phyloP scores from a whole-genome alignment of 257 asterid species.

The Nicotiana knightiana region DNA sequence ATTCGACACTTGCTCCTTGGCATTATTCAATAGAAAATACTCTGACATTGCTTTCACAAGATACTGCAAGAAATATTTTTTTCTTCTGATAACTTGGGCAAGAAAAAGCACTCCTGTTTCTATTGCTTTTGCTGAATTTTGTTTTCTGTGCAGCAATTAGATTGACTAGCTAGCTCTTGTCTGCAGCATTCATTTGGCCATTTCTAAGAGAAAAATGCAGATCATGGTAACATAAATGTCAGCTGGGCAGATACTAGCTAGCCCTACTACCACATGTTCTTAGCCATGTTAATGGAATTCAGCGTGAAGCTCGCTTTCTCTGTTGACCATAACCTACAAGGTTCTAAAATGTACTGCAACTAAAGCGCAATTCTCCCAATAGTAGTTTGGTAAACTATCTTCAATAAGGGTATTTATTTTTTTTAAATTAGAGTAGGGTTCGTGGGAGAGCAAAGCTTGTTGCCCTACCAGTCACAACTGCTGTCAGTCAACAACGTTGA shows the following conservation, averaged over 20 bases:
- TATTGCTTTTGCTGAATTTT: too few species aligned
- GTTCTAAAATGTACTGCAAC: not conserved
- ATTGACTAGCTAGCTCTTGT: not conserved
- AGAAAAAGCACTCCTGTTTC: not conserved
- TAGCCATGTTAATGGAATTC: not conserved
- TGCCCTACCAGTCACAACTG: not conserved
- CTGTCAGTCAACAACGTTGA: not conserved
- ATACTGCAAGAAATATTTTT: too few species aligned
- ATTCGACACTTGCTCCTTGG: not conserved
- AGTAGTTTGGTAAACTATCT: not conserved
- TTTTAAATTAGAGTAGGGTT: not conserved
- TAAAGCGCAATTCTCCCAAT: not conserved
- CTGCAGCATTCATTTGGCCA: not conserved
- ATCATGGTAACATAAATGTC: not conserved
- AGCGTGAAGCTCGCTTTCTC: not conserved
- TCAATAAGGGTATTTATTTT: not conserved
- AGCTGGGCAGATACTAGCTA: not conserved
- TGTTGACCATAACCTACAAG: not conserved
- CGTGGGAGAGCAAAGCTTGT: not conserved
- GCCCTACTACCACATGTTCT: not conserved
- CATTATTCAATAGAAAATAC: not conserved
- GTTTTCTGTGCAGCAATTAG: not conserved
- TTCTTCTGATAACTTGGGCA: not conserved
- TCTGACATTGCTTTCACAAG: not conserved
- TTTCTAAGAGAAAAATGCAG: not conserved